These are phyloP conservation scores for Cardamine occulta DNA, from an alignment of 345 rosid species.

Conservation along the genomic window DNA sequence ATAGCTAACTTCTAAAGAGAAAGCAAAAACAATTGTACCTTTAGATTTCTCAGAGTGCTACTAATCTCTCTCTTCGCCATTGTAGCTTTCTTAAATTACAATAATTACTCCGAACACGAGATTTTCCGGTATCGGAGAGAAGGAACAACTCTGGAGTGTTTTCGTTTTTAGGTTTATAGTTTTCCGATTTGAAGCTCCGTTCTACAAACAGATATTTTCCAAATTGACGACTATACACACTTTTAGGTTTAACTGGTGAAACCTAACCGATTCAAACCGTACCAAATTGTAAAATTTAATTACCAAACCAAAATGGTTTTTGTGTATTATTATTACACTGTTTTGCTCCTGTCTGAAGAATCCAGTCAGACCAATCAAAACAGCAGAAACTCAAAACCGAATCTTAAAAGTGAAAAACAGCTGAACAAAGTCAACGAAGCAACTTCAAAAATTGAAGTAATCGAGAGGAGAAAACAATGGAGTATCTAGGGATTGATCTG, in stretches of 20 bases:
- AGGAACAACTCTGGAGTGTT: slow-evolving; percentile 3
- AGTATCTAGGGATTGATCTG: slow-evolving; percentile 66
- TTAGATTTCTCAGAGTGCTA: slow-evolving; percentile 78
- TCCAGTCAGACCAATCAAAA: neutral
- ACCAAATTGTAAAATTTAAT: neutral
- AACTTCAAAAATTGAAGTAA: neutral
- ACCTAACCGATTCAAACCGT: slow-evolving; percentile 38
- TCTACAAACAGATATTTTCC: neutral
- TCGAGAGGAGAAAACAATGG: slow-evolving; percentile 45
- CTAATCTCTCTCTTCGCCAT: slow-evolving; percentile 94
- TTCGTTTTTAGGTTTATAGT: slow-evolving; percentile 2
- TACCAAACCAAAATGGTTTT: slow-evolving; percentile 22
- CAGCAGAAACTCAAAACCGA: neutral
- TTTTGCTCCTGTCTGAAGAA: neutral
- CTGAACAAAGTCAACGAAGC: neutral
- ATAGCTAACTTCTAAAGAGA: neutral
- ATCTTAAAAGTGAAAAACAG: neutral
- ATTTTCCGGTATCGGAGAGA: slow-evolving; percentile 20
- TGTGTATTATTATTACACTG: neutral
- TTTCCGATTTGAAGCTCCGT: slow-evolving; percentile 28
- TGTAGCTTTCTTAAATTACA: slow-evolving; percentile 16
- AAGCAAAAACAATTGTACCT: slow-evolving; percentile 52
- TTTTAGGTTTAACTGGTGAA: slow-evolving; percentile 2
- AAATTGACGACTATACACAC: neutral
- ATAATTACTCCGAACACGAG: neutral